These are phyloP conservation scores for Thymus quinquecostatus DNA, from an alignment of 257 asterid species.

Conservation along the genomic window DNA sequence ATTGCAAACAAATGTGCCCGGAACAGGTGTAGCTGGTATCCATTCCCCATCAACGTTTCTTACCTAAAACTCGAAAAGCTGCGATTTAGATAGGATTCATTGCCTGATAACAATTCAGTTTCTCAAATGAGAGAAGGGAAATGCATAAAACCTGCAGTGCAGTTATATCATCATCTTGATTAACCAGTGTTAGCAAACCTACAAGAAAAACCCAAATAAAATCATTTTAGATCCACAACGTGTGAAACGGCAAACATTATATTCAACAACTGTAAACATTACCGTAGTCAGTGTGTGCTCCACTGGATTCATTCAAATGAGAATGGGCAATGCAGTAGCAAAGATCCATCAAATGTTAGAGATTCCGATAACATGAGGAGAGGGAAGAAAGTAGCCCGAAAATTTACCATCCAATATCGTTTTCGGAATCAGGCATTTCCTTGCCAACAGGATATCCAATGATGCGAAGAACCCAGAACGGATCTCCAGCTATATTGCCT, in stretches of 20 bases:
- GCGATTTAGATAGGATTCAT: not conserved
- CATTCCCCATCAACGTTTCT: conserved; percentile 72
- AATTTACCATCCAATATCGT: conserved; percentile 76
- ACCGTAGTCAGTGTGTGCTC: conserved; percentile 99
- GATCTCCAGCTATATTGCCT: conserved; percentile 82
- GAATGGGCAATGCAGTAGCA: conserved; percentile 30
- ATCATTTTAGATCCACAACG: conserved; percentile 4
- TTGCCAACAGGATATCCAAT: conserved; percentile 81
- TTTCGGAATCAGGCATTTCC: conserved; percentile 37
- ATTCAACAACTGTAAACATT: conserved; percentile 30
- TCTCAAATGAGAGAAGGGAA: not conserved
- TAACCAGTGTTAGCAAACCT: conserved; percentile 90
- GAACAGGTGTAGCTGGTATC: conserved; percentile 77
- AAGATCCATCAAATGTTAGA: conserved; percentile 31
- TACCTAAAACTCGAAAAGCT: conserved; percentile 48
- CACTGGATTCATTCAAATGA: conserved; percentile 55
- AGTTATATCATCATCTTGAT: conserved; percentile 86
- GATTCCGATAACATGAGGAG: conserved; percentile 1
- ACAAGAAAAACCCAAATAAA: conserved; percentile 18
- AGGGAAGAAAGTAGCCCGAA: not conserved
- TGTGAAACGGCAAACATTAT: not conserved
- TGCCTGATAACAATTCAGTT: not conserved
- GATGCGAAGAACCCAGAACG: conserved; percentile 94
- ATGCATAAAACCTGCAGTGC: conserved; percentile 71
- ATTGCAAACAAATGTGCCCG: conserved; percentile 89